These are phyloP conservation scores for Ophiobolus disseminans DNA, from an alignment of 2,329 filamentous ascomycete genomes.

Conservation along the genomic window DNA sequence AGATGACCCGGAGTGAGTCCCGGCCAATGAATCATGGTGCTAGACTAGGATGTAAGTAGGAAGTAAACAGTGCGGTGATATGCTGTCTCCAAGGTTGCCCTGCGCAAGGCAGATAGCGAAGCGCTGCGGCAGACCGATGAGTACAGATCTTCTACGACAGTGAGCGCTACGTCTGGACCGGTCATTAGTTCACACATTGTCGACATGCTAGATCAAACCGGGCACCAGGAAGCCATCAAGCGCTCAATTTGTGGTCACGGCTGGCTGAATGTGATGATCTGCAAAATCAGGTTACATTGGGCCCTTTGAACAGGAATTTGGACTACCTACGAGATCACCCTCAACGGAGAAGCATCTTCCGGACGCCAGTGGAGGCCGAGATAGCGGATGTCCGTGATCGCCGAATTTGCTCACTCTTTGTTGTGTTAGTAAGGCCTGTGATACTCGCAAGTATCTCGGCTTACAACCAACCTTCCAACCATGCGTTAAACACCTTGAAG, in stretches of 20 bases:
- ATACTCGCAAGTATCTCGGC: no score
- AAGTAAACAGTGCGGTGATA: neutral
- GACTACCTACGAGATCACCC: constrained; percentile 34
- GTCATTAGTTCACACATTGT: neutral
- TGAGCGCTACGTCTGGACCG: neutral
- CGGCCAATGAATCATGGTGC: constrained; percentile 20
- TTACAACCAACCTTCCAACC: no score
- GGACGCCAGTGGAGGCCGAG: no score
- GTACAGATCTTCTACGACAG: neutral
- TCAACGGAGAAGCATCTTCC: no score
- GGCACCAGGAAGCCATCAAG: neutral
- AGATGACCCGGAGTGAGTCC: constrained; percentile 35
- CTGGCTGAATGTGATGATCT: constrained; percentile 7
- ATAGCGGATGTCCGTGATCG: no score
- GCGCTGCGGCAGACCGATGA: neutral
- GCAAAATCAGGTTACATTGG: constrained; percentile 22
- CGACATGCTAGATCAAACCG: no score
- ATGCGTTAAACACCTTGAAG: no score
- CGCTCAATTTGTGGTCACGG: neutral
- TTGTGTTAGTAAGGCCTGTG: no score
- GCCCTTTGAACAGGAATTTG: constrained; percentile 10
- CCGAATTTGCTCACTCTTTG: no score
- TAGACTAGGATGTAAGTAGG: neutral
- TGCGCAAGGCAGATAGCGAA: neutral
- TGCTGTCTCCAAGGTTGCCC: no score